Percentiles rank a stretch among this genome's conserved stretches.
These are phyloP conservation scores for Achaetomiella virescens DNA, from an alignment of 495 filamentous ascomycete genomes.

Conservation along the genomic window DNA sequence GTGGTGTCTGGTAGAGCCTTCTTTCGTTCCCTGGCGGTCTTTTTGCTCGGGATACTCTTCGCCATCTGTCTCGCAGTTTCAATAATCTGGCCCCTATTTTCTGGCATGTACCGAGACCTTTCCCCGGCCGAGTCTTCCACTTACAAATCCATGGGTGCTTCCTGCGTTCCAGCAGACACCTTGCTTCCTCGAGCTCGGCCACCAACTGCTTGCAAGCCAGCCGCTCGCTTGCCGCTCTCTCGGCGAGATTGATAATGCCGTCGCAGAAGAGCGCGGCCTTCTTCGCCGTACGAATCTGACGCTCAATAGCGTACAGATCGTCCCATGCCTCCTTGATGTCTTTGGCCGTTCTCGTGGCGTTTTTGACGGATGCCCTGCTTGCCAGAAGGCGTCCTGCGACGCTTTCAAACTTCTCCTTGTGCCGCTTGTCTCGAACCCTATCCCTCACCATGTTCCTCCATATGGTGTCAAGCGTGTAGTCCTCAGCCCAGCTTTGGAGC, in stretches of 20 bases:
- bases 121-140: too few species aligned
- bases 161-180: slow-evolving; percentile 8
- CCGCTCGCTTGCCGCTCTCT: slow-evolving; percentile 7
- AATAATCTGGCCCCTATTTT: background rate
- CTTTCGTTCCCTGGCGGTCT: background rate
- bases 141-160: slow-evolving; percentile 19
- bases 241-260: slow-evolving; percentile 14
- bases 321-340: background rate
- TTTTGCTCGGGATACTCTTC: background rate
- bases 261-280: slow-evolving; percentile 17
- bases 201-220: slow-evolving; percentile 16
- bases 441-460: slow-evolving; percentile 20
- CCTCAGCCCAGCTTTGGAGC: slow-evolving; percentile 16
- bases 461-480: slow-evolving; percentile 16
- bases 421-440: slow-evolving; percentile 1
- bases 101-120: background rate
- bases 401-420: slow-evolving; percentile 1
- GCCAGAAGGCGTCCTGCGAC: background rate
- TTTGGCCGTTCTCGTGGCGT: slow-evolving; percentile 7
- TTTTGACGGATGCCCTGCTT: background rate
- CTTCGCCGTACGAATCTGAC: slow-evolving; percentile 15
- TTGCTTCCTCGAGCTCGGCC: slow-evolving; percentile 16
- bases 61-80: background rate
- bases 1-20: too few species aligned
- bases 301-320: slow-evolving; percentile 4